Evolutionary conservation across 305 asterid genomes (phyloP), one percentile per base, ranked within the genome.

Genomic region (Nicotiana rustica): DNA sequence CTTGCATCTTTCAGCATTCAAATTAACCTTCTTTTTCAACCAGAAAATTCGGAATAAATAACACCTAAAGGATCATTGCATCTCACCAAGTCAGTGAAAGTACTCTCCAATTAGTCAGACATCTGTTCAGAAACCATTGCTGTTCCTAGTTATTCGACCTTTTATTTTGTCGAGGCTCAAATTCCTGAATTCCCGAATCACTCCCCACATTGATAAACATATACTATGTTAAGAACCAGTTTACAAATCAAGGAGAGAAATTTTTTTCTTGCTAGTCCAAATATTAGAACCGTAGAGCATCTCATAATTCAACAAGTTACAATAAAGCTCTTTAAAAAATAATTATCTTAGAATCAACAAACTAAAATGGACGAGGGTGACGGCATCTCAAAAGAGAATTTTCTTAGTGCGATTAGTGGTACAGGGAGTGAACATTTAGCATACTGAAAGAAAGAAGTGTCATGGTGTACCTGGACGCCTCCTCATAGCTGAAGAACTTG

Each of bases 401-500:
- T 29, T 8, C 29, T 15, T 55, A 55, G 33, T 55, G 80, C 5
- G 65, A 29, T 76, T 6, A n/a, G 65, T n/a, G 65, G 66, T 76
- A 2, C 17, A 55, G 18, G 49, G 66, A 76, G 49, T 55, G n/a
- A 44, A 17, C 10, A 10, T 76, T 55, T 76, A 76, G 33, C 80
- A 76, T 55, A 55, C 49, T 55, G 12, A 13, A 47, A n/a, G 56
- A 17, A 78, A 70, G 57, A 31, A 71, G 60, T 55, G 17, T 19
- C 49, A 19, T 56, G 78, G 35, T 67, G 41, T 81, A 87, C 90
- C 68, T 87, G 56, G 90, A 87, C 67, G 90, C 90, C 44, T 87
- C 82, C 84, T 87, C 88, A 8, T 85, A 87, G 79, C 90, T 87
- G 79, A 85, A 85, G 85, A 87, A 87, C 84, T 87, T 87, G 55